Base-by-base conservation (phyloP, 495 filamentous ascomycete species). In the Aspergillus biplanus region DNA sequence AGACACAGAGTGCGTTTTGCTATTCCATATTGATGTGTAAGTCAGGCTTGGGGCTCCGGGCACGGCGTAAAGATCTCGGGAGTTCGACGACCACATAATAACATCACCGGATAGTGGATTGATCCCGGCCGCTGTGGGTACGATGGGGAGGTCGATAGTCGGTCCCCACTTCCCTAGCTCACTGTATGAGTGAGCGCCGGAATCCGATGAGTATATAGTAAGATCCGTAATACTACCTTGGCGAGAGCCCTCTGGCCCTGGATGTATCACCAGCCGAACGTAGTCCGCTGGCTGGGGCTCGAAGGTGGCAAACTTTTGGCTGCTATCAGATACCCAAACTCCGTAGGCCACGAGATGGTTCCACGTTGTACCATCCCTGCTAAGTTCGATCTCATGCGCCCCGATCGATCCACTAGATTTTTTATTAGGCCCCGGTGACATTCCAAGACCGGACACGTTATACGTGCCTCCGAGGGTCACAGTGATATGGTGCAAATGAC, bases 81-180 rank as follows among this genome's bases (percentile, higher is more conserved):
- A 55, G 65, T 71, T 82, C 6, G 81, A 69, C 1, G 80, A 80
- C 75, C 77, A 84, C 6, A 78, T 63, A 2, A 83, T 63, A 16
- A 86, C 65, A 27, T 77, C 69, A 8, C 78, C 77, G 15, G 68
- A 67, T 6, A 68, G 69, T 6, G 47, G 47, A n/a, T 76, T 69
- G 16, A 75, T 68, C 7, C 77, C 74, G 7, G 67, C 74, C 2
- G 77, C 70, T 8, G 76, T 82, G 21, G 84, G 75, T 3, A 85
- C 78, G 7, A 87, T 63, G 13, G 84, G 84, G 35, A 86, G 77
- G 37, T 83, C 76, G 32, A 87, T 52, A 1, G 80, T 83, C 12
- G 78, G 70, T 7, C 75, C 76, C 83, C 83, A 86, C 37, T 68
- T 35, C 35, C 82, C 82, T 2, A 56, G 58, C 1, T 35, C 27